Base-by-base conservation (phyloP, 2,329 filamentous ascomycete species). In the Claviceps spartinae region DNA sequence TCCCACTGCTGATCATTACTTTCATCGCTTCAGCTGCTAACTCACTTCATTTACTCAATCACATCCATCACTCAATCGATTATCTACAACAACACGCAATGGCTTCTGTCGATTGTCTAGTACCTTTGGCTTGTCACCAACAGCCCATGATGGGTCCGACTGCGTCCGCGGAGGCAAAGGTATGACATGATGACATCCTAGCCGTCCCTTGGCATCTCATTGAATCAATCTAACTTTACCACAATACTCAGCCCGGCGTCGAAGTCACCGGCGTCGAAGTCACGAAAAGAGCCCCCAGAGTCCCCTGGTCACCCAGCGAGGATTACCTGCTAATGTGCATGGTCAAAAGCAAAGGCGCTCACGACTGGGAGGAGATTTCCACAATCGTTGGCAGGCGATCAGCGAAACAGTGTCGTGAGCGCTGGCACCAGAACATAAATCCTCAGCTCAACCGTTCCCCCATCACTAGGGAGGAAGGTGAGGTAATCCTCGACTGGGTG, bases 341-440 rank as follows among this genome's bases (percentile, higher is more conserved):
- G 24, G 85, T 94, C 55, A 74, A 78, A 47, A 74, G 76, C 49
- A 81, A 88, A 67, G 86, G 87, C 36, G 77, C 86, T 36, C 78
- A 86, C 65, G 91, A 95, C 76, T 97, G 91, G 91, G 88, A 95
- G 14, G 79, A 82, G 57, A 94, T 96, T 62, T 82, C 90, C 34
- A 73, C 82, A 52, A 76, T 82, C 58, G 83, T 96, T 61, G 77
- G 79, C 54, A 82, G 85, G 24, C 81, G 91, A 56, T 88, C 88
- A 24, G 85, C 91, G 50, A 97, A 97, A 73, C 91, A 97, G 72
- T 97, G 91, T 67, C 82, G 91, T 54, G 91, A 97, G 71, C 79
- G 91, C 47, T 97, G 86, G 64, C 88, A 95, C 64, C 91, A 97
- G 64, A 95, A 96, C 66, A 76, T 97, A 45, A 95, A 88, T 67